Base-by-base conservation (phyloP, 768 basidiomycete species). In the Filobasidium floriforme region DNA sequence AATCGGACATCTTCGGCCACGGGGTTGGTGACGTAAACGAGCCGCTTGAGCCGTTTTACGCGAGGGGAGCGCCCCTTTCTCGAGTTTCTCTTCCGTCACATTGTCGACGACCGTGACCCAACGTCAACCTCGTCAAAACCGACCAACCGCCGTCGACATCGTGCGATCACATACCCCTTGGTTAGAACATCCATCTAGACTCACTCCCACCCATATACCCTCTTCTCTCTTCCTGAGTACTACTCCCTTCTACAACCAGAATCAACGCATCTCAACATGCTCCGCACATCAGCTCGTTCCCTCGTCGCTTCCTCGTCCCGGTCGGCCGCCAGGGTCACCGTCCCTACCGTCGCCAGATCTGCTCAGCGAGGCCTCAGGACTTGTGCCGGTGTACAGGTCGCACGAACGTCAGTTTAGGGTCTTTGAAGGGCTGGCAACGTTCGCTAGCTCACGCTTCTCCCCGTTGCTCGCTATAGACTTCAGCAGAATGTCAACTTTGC, bases 311-410 rank as follows among this genome's bases (percentile, higher is more conserved):
- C 19, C 54, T 44, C 66, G 14, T 59, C 66, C 26, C 66, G 66
- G 11, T 49, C 44, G 19, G 28, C 28, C 49, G 29, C 51, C 5
- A 41, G 59, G 59, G 51, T 43, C 12, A 60, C 51, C 51, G 60
- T 59, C 24, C 52, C 65, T 28, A 55, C 60, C 51, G 51, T 54
- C 59, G 46, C 28, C 40, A 41, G 37, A 41, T 61, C 51, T 15
- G 60, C 59, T 44, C 65, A 66, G 46, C 59, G 60, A 59, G 60
- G 46, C 24, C 40, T 66, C 60, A 46, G 32, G 60, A 61, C 65
- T 40, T 51, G 43, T 44, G 65, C 60, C 19, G 49, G 32, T 41
- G 59, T 37, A 15, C 59, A 60, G 40, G 11, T 37, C 59, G 26
- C 54, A 15, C 54, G 54, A 32, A 57, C 15, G 54, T 57, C 7